Percentiles rank a stretch among this genome's conserved stretches.
Conservation (phyloP, 1,284 basidiomycete genomes). For the Pterulicium gracile region DNA sequence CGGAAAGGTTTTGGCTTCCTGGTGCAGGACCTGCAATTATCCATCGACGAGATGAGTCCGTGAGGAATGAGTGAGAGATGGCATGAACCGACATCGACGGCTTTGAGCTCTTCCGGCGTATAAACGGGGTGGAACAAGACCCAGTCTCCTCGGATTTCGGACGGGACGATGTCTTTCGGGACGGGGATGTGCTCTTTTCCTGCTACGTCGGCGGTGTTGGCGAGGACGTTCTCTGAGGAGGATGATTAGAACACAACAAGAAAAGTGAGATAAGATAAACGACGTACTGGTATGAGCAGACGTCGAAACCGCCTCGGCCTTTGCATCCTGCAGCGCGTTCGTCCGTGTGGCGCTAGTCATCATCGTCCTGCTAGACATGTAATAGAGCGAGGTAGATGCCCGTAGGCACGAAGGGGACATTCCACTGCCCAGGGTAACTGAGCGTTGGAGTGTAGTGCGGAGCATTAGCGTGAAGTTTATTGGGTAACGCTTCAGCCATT, state of each 20-base stretch:
- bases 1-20: constrained; percentile 49
- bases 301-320: not conserved
- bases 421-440: not conserved
- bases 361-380: not conserved
- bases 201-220: not conserved
- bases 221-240: not conserved
- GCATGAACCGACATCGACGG: constrained; percentile 45
- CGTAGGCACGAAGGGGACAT: not conserved
- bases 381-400: not conserved
- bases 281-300: not conserved
- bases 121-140: constrained; percentile 81
- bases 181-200: not conserved
- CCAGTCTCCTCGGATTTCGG: constrained; percentile 57
- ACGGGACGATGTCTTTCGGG: not conserved
- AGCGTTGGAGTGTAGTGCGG: not conserved
- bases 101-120: constrained; percentile 64
- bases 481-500: too few species aligned
- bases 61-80: not conserved
- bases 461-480: not conserved
- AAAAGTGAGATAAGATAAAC: not conserved
- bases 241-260: not conserved
- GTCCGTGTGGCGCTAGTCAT: not conserved
- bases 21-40: constrained; percentile 52
- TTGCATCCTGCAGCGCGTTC: not conserved
- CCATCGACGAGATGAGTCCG: constrained; percentile 1